Conservation (phyloP, 257 asterid genomes). For the Phtheirospermum japonicum region DNA sequence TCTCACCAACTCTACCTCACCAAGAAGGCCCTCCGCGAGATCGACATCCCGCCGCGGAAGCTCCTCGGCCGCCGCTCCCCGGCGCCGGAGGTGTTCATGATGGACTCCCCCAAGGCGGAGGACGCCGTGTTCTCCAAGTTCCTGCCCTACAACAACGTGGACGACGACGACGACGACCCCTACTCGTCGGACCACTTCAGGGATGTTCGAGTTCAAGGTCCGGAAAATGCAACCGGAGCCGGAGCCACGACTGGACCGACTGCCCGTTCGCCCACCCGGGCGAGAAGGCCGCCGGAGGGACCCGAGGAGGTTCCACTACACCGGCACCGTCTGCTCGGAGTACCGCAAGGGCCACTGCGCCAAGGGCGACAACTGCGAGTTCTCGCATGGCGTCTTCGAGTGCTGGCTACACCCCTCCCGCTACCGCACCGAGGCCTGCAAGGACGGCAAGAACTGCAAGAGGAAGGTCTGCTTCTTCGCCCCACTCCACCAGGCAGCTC, state of each 20-base stretch:
- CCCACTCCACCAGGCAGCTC: conserved; percentile 69
- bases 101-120: conserved; percentile 32
- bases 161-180: conserved; percentile 51
- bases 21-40: conserved; percentile 64
- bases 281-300: conserved; percentile 93
- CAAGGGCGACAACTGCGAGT: conserved; percentile 75
- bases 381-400: conserved; percentile 90
- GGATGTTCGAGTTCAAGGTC: conserved; percentile 91
- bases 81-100: conserved; percentile 25
- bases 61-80: conserved; percentile 44
- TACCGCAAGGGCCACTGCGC: conserved; percentile 73
- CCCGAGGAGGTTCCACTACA: conserved; percentile 70
- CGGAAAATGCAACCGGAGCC: conserved; percentile 83
- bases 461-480: conserved; percentile 90
- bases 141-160: conserved; percentile 61
- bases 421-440: conserved; percentile 91
- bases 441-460: conserved; percentile 91
- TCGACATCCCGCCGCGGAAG: conserved; percentile 82
- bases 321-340: conserved; percentile 81
- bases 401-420: conserved; percentile 95
- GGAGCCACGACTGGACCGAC: conserved; percentile 99
- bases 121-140: conserved; percentile 62
- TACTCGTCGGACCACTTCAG: conserved; percentile 87
- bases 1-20: conserved; percentile 68
- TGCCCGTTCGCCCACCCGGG: conserved; percentile 98